Base-by-base conservation (phyloP, 208 protist species). In the Trypanosoma mega region DNA sequence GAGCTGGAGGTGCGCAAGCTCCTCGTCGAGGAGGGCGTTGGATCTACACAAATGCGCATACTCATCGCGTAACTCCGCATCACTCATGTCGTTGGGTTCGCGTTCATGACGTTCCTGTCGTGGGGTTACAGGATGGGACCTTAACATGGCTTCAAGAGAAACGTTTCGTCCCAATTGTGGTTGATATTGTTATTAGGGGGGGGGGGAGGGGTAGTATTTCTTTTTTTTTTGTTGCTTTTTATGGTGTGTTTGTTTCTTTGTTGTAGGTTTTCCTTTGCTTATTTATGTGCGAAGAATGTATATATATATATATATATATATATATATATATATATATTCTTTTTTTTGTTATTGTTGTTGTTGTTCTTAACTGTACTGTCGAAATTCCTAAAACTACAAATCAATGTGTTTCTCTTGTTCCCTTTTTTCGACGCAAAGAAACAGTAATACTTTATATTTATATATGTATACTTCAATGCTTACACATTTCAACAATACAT, bases 21-120 rank as follows among this genome's bases (percentile, higher is more conserved):
- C 82, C 7, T 78, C 53, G 14, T 39, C 41, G 3, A 90, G 63
- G 1, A 53, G 57, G 37, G 68, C 72, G 58, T 80, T 57, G 14
- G 44, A 59, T 14, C 55, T 61, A 52, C 76, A 72, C 11, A 90
- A 66, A 0, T 72, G 54, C 26, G 90, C 72, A 37, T 80, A 90
- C 58, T 94, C 72, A 7, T 63, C 54, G 0, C 71, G 74, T 20
- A 94, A 60, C 34, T 84, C 82, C 18, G 84, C 80, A 12, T 66
- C 57, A 7, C 76, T 69, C 87, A 94, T 84, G 20, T 79, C 55
- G 36, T 77, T 60, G 23, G 78, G 49, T n/a, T 52, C 30, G 23
- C 45, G 49, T 31, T 74, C 43, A 3, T 30, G 49, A 12, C 61
- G 48, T 8, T 51, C 53, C 18, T 54, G 66, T 2, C 66, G 68